Evolutionary conservation across 1,284 basidiomycete species (phyloP).

Genomic region (Ustilago tritici): DNA sequence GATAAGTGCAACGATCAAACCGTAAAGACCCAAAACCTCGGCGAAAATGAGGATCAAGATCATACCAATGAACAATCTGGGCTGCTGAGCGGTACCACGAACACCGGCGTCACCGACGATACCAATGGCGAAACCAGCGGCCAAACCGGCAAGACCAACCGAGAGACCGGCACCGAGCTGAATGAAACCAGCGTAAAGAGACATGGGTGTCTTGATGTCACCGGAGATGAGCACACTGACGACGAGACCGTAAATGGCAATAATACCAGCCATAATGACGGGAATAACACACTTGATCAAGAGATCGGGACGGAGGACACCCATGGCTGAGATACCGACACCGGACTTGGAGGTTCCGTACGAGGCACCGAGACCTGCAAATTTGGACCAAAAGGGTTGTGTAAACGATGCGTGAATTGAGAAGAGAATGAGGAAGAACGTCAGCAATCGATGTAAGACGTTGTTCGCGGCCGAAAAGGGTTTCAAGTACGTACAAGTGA

Average conservation of each 20-base stretch:
- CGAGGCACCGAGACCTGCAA: constrained; percentile 84
- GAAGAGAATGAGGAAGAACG: background rate
- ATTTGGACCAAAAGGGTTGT: background rate
- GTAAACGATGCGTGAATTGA: background rate
- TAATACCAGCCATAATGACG: constrained; percentile 99
- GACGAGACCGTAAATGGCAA: constrained; percentile 77
- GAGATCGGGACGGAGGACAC: constrained; percentile 93
- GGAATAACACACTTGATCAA: constrained; percentile 99
- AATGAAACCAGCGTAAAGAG: constrained; percentile 86
- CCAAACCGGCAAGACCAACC: constrained; percentile 90
- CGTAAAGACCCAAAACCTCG: constrained; percentile 89
- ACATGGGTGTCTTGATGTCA: constrained; percentile 71
- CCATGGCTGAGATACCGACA: constrained; percentile 96
- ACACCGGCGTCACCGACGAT: constrained; percentile 87
- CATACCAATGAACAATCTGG: constrained; percentile 88
- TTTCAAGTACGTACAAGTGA: constrained; percentile 81
- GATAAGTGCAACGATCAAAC: constrained; percentile 89
- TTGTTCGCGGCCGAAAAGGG: background rate
- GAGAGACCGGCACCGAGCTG: constrained; percentile 94
- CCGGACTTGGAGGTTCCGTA: constrained; percentile 97
- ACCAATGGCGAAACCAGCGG: constrained; percentile 98
- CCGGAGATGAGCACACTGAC: constrained; percentile 72
- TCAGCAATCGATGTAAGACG: constrained; percentile 11
- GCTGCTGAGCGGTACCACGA: constrained; percentile 76
- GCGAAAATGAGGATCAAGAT: constrained; percentile 82